These are phyloP conservation scores for Thelonectria discophora DNA, from an alignment of 2,329 filamentous ascomycete genomes.

Conservation along the genomic window DNA sequence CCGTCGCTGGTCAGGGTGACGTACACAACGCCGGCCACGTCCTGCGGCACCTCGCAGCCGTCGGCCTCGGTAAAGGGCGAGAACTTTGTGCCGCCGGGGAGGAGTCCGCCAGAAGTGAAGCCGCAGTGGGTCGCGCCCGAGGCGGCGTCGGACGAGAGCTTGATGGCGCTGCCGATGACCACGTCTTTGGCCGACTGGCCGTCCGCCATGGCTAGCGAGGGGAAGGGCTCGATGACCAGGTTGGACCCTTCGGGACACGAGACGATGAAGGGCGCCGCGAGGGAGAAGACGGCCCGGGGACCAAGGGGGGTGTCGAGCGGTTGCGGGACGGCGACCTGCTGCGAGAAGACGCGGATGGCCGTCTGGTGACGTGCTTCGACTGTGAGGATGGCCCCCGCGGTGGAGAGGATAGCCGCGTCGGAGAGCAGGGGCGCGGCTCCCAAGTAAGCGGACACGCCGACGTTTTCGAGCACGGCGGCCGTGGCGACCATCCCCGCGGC, in stretches of 20 bases:
- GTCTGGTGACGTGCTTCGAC: slow-evolving; percentile 79
- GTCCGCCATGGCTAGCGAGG: slow-evolving; percentile 59
- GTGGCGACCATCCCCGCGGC: slow-evolving; percentile 74
- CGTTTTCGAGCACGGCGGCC: slow-evolving; percentile 74
- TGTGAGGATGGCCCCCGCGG: slow-evolving; percentile 75
- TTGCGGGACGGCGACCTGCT: slow-evolving; percentile 68
- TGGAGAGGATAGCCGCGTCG: slow-evolving; percentile 66
- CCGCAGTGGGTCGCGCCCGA: slow-evolving; percentile 67
- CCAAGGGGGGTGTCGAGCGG: slow-evolving; percentile 76
- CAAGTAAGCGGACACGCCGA: slow-evolving; percentile 78
- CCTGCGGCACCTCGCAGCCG: slow-evolving; percentile 69
- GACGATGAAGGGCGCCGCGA: slow-evolving; percentile 76
- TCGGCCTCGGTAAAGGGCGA: slow-evolving; percentile 60
- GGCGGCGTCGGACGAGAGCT: slow-evolving; percentile 60
- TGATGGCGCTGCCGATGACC: slow-evolving; percentile 42
- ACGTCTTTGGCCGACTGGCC: slow-evolving; percentile 52
- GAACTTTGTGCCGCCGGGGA: slow-evolving; percentile 68
- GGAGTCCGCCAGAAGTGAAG: slow-evolving; percentile 69
- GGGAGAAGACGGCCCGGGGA: slow-evolving; percentile 74
- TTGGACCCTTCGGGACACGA: slow-evolving; percentile 73
- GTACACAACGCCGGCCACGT: slow-evolving; percentile 71
- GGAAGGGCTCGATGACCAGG: slow-evolving; percentile 70
- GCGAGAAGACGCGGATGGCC: slow-evolving; percentile 70
- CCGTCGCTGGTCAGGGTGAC: slow-evolving; percentile 68
- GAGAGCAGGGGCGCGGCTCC: slow-evolving; percentile 74